Conservation (phyloP, 202 grass and related monocot genomes). For the Digitaria exilis region DNA sequence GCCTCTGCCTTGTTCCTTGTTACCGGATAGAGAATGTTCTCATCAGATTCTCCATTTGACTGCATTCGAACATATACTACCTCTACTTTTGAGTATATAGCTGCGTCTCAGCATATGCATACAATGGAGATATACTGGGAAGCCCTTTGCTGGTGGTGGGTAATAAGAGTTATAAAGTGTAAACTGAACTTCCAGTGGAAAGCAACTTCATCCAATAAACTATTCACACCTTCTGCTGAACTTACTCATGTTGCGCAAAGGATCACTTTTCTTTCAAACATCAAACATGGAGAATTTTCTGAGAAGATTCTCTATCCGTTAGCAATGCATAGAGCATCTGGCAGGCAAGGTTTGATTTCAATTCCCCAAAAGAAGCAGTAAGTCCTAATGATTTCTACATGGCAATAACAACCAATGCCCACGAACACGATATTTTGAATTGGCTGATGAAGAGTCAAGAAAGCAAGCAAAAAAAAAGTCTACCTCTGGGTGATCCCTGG, state of each 20-base stretch:
- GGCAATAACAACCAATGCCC: neutral
- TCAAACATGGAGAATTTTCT: slow-evolving; percentile 66
- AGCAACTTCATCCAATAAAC: slow-evolving; percentile 1
- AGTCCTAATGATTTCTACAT: neutral
- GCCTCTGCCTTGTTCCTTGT: slow-evolving; percentile 38
- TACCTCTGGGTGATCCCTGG: slow-evolving; percentile 73
- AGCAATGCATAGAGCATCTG: slow-evolving; percentile 41
- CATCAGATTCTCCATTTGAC: slow-evolving; percentile 68
- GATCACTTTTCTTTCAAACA: slow-evolving; percentile 35
- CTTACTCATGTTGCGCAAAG: slow-evolving; percentile 1
- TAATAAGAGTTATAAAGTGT: slow-evolving; percentile 26
- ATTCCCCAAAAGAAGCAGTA: slow-evolving; percentile 2
- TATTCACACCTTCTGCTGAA: neutral
- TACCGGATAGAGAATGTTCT: slow-evolving; percentile 70
- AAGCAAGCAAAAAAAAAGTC: slow-evolving; percentile 14
- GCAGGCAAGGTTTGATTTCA: slow-evolving; percentile 25
- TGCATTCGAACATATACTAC: slow-evolving; percentile 32
- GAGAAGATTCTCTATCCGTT: slow-evolving; percentile 69
- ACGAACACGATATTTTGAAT: neutral
- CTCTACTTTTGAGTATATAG: slow-evolving; percentile 30
- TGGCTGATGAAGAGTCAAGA: slow-evolving; percentile 5
- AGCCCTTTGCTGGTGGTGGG: slow-evolving; percentile 42
- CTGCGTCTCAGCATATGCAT: neutral
- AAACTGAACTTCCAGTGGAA: neutral
- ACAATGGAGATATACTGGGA: neutral